Base-by-base conservation (phyloP, 2,329 filamentous ascomycete species). In the Neonectria punicea region DNA sequence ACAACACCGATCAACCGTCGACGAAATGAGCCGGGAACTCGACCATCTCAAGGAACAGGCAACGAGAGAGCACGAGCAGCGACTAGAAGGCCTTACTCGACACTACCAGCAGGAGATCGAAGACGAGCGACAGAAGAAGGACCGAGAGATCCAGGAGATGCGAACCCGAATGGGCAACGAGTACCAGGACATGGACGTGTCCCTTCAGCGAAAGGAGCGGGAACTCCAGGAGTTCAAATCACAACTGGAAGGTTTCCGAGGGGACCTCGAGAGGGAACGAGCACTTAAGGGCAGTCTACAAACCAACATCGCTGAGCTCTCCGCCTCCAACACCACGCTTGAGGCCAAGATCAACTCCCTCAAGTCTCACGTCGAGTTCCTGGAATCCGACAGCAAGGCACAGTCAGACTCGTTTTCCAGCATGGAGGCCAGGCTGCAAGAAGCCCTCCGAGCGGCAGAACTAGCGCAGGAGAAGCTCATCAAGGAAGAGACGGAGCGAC, bases 381-480 rank as follows among this genome's bases (percentile, higher is more conserved):
- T 98, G 18, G 93, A 98, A 77, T 96, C 93, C 0, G 93, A 94
- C 74, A 94, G 89, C 78, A 93, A 97, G 78, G 92, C 93, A 14
- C 94, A 98, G 73, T 96, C 94, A 1, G 89, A 95, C 73, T 90
- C 92, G 11, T 97, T 95, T 78, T 89, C 93, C 44, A 89, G 88
- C 61, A 93, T 97, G 82, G 92, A 97, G 75, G 85, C 90, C 47
- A 87, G 91, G 57, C 89, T 97, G 74, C 91, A 93, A 74, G 91
- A 96, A 51, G 94, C 94, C 0, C 80, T 93, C 25, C 86, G 87
- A 14, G 82, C 86, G 20, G 92, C 91, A 1, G 89, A 92, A 32
- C 85, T 88, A 39, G 90, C 92, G 1, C 89, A 92, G 61, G 89
- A 93, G 69, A 97, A 96, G 76, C 84, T 99, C 30, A 91, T 96